Evolutionary conservation across 495 filamentous ascomycete species (phyloP), one percentile per base, ranked within the genome.

Genomic region (Glonium stellatum): DNA sequence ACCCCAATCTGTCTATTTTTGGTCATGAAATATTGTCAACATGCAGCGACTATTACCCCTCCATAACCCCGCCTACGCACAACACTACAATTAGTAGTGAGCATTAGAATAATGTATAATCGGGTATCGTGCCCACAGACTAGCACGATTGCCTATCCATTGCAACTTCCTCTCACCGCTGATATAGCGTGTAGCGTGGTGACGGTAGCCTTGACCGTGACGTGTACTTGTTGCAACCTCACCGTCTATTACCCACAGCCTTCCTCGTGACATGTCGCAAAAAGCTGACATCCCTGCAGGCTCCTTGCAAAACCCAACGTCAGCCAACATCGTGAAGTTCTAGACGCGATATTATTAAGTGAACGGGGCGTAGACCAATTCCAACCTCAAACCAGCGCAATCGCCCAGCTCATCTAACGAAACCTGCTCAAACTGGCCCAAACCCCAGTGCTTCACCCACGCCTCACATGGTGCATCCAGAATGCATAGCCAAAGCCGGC

Each of bases 251-350:
- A 22, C 25, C 21, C 23, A 13, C n/a, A 21, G 13, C 5, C 21
- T 50, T 8, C 48, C 48, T 51, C 48, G 48, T 51, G 48, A 51
- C 48, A 10, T 27, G 18, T 25, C 19, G 18, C 39, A 18, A 23
- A n/a, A 15, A 25, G 18, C 18, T 15, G 10, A 25, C 48, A 51
- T 15, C 48, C 48, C 48, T 51, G 48, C 48, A 51, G 31, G 48
- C 21, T 25, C 48, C 12, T 15, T 44, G 13, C 18, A 18, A 44
- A 25, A 27, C 48, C 48, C 48, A 51, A 51, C 48, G 48, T 51
- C 48, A 27, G 48, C 48, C 21, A 23, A 15, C 25, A 51, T 51
- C 48, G 48, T 51, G 48, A 51, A 51, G 48, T 31, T 51, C 48
- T 22, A 15, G 19, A 51, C 21, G 13, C 48, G 6, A 31, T 27